phyloP scores from a whole-genome alignment of 2,329 filamentous ascomycete species.

The Penicillium corylophilum region DNA sequence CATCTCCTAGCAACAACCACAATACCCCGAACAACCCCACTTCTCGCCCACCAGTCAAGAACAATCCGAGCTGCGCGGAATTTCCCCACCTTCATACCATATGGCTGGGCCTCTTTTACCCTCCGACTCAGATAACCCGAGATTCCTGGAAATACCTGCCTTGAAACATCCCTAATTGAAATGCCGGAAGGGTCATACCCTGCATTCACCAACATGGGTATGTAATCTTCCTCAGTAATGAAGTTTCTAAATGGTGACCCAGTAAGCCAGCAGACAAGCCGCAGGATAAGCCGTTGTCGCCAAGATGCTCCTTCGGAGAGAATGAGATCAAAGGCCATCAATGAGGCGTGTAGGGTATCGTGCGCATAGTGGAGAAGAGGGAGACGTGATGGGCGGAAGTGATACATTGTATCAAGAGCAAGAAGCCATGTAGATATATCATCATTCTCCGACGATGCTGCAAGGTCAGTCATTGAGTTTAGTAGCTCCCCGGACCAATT shows the following conservation, averaged over 20 bases:
- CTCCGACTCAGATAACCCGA: conserved; percentile 45
- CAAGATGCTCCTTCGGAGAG: conserved; percentile 27
- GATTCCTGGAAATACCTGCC: conserved; percentile 54
- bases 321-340: conserved; percentile 59
- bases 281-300: conserved; percentile 37
- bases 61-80: conserved; percentile 34
- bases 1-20: conserved; percentile 39
- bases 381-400: conserved; percentile 55
- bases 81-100: conserved; percentile 40
- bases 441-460: background rate
- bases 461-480: conserved; percentile 7
- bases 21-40: conserved; percentile 39
- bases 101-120: conserved; percentile 32
- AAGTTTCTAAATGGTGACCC: conserved; percentile 53
- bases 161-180: conserved; percentile 52
- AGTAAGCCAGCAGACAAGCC: conserved; percentile 48
- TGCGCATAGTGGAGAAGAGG: conserved; percentile 48
- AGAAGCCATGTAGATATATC: conserved; percentile 49
- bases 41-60: conserved; percentile 46
- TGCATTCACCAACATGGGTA: conserved; percentile 44
- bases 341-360: conserved; percentile 45
- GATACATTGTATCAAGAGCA: conserved; percentile 58
- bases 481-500: conserved; percentile 41
- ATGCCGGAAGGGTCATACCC: conserved; percentile 50
- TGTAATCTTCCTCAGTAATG: conserved; percentile 48